Base-by-base conservation (phyloP, 2,329 filamentous ascomycete genomes). In the Periconia sp. region DNA sequence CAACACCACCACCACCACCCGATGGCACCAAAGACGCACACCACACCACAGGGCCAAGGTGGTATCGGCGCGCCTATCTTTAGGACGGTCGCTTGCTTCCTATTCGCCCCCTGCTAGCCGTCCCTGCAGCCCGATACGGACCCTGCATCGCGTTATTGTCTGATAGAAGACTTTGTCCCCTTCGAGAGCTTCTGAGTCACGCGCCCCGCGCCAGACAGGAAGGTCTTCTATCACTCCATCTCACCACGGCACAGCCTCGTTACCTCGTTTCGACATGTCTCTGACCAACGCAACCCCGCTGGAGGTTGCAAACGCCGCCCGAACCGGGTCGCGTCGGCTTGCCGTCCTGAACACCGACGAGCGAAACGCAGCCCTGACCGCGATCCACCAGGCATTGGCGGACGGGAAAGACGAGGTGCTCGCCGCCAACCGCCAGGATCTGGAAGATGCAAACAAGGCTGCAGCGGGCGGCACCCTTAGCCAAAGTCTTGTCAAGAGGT, bases 351-450 rank as follows among this genome's bases (percentile, higher is more conserved):
- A 90, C 3, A 82, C 83, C 26, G 73, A 79, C 28, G 86, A 86
- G 17, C 87, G 94, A 63, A 96, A 97, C 74, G 82, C 86, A 44
- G 92, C 94, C 34, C 78, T 99, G 51, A 88, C 87, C 34, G 82
- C 86, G 19, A 89, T 99, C 49, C 86, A 97, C 73, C 73, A 80
- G 54, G 89, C 86, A n/a, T 82, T 99, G 40, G 69, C 78, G 9
- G 77, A 77, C 6, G 82, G 86, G 36, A 88, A 84, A 68, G 81
- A 88, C 45, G 77, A 82, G 11, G 95, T 99, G 53, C 80, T 99
- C 36, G 84, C 85, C 29, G 94, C 94, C 48, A 99, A 99, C 74
- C 85, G 85, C 19, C 81, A 80, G 48, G 94, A 99, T 69, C 80
- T 99, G 39, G 83, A 85, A 40, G 75, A 81, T 32, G 94, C 94